Evolutionary conservation across 2,329 filamentous ascomycete species (phyloP).

Genomic region (Didymellaceae sp.): DNA sequence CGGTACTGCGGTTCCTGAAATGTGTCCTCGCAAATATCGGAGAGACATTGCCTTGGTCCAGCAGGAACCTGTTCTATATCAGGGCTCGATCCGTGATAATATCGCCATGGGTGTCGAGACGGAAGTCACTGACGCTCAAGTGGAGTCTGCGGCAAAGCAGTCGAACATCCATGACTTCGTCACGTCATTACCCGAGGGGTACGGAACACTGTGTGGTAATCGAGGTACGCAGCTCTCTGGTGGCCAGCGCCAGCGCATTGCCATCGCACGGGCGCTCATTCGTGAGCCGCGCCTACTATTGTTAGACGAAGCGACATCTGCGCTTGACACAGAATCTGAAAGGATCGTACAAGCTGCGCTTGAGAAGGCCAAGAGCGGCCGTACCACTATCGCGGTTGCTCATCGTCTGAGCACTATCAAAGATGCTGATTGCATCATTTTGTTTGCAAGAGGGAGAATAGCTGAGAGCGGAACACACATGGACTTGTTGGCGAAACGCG

Average conservation of each 20-base stretch:
- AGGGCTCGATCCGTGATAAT: constrained; percentile 89
- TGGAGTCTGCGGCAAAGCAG: constrained; percentile 80
- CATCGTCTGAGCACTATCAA: constrained; percentile 92
- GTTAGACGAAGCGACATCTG: constrained; percentile 46
- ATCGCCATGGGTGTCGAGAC: constrained; percentile 72
- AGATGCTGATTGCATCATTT: constrained; percentile 91
- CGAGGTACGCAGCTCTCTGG: constrained; percentile 58
- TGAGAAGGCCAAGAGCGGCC: constrained; percentile 80
- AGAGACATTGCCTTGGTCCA: constrained; percentile 84
- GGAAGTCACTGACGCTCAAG: constrained; percentile 72
- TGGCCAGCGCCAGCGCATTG: constrained; percentile 93
- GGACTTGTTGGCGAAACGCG: constrained; percentile 47
- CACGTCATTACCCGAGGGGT: constrained; percentile 61
- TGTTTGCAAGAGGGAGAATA: constrained; percentile 85
- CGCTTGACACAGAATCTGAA: constrained; percentile 57
- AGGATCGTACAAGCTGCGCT: constrained; percentile 81
- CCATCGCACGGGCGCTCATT: constrained; percentile 88
- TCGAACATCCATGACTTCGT: constrained; percentile 45
- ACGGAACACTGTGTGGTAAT: constrained; percentile 41
- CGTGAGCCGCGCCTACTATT: constrained; percentile 84
- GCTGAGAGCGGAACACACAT: constrained; percentile 75
- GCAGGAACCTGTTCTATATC: constrained; percentile 93
- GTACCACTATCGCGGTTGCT: constrained; percentile 93
- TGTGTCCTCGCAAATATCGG: constrained; percentile 84
- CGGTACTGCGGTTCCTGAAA: constrained; percentile 74